Base-by-base conservation (phyloP, 768 basidiomycete species). In the Pleurotus sapidus region DNA sequence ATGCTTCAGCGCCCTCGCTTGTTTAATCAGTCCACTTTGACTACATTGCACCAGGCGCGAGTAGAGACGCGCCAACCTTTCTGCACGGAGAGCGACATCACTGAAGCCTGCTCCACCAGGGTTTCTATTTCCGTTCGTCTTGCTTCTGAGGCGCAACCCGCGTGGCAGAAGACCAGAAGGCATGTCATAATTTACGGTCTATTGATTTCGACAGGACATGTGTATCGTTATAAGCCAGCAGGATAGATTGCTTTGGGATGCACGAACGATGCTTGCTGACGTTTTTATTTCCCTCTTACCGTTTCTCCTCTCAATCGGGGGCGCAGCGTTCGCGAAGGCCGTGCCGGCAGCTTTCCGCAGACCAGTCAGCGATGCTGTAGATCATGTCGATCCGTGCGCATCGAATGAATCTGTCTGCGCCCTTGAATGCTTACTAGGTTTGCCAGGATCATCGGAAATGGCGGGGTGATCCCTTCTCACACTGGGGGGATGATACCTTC, bases 401-500 rank as follows among this genome's bases (percentile, higher is more conserved):
- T 25, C 27, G 25, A 34, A 27, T 42, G 39, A 45, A 25, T 24
- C 6, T 38, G 20, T 56, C 17, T n/a, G 48, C 15, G n/a, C 38
- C 4, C 9, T 40, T 46, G 3, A 4, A 30, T 12, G 7, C 15
- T 18, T 20, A 38, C 18, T 24, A 6, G 42, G 18, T 39, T 50
- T 76, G 76, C 18, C 73, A 30, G 8, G 30, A 30, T 89, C 40
- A 90, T 90, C 47, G 89, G 89, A 8, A 89, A 88, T 60, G 87
- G 86, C 0, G 89, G 89, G 0, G 81, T 84, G 59, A 81, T 81
- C 0, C 88, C 89, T 1, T 84, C 89, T 61, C 82, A 80, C 1
- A 85, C 86, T 0, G 88, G 89, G 24, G 89, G 89, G 0, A 90
- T 88, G 87, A 89, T 91, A 47, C 88, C 89, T 0, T 86, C 84